Conservation (phyloP, 371 early-diverging fungal genomes). For the Mucor piriformis region DNA sequence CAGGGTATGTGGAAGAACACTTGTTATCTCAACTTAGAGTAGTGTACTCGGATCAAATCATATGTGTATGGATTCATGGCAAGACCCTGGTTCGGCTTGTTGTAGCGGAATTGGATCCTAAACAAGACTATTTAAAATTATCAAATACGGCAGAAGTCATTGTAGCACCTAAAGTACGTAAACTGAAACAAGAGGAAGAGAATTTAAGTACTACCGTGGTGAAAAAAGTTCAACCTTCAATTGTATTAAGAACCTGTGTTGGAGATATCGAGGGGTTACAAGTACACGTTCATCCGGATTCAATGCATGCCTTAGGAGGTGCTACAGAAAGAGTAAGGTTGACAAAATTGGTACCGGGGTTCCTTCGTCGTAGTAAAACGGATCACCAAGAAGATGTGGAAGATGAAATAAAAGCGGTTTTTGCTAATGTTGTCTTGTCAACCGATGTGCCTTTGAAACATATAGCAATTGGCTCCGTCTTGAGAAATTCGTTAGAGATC, state of each 20-base stretch:
- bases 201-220: not conserved
- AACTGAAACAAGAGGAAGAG: not conserved
- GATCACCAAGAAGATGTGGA: not conserved
- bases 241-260: conserved; percentile 2
- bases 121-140: conserved; percentile 59
- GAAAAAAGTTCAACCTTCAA: conserved; percentile 5
- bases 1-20: conserved; percentile 80
- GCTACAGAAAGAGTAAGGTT: conserved; percentile 7
- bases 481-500: conserved; percentile 14
- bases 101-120: conserved; percentile 64
- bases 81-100: conserved; percentile 60
- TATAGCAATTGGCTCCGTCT: conserved; percentile 15
- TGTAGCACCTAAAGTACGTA: conserved; percentile 76
- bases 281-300: conserved; percentile 25
- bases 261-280: not conserved
- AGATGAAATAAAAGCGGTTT: conserved; percentile 17
- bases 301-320: not conserved
- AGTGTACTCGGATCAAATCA: conserved; percentile 64
- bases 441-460: conserved; percentile 14
- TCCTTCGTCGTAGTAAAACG: not conserved
- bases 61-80: conserved; percentile 78
- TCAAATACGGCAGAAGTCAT: conserved; percentile 75
- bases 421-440: conserved; percentile 9
- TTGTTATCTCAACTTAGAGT: conserved; percentile 78
- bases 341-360: conserved; percentile 18